Conservation (phyloP, 305 asterid genomes). For the Fraxinus platypoda region DNA sequence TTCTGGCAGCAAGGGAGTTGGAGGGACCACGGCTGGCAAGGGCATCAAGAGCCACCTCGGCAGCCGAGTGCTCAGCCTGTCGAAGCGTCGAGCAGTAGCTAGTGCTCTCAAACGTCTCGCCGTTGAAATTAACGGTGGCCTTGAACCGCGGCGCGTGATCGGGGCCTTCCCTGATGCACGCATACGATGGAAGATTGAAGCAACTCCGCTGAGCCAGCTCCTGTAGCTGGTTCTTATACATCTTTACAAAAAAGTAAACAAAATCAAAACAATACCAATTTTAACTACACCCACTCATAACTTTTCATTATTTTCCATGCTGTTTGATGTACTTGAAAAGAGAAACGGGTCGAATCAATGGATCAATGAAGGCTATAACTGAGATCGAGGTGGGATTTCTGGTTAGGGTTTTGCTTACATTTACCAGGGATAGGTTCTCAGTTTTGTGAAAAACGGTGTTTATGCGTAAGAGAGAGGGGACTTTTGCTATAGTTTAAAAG, state of each 20-base stretch:
- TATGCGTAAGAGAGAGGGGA: neutral
- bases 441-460: neutral
- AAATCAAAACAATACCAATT: neutral
- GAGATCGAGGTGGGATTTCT: neutral
- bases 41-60: slow-evolving; percentile 49
- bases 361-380: neutral
- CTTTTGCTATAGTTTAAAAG: neutral
- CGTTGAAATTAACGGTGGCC: slow-evolving; percentile 50
- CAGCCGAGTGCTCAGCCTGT: slow-evolving; percentile 57
- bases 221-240: slow-evolving; percentile 56
- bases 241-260: slow-evolving; percentile 19
- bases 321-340: neutral
- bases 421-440: neutral
- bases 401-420: neutral
- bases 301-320: neutral
- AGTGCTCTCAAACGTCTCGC: slow-evolving; percentile 58
- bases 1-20: slow-evolving; percentile 47
- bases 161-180: slow-evolving; percentile 54
- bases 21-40: slow-evolving; percentile 53
- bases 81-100: slow-evolving; percentile 47
- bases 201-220: slow-evolving; percentile 58
- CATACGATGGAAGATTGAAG: slow-evolving; percentile 49
- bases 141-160: slow-evolving; percentile 59
- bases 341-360: neutral
- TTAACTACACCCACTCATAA: neutral